Base-by-base conservation (phyloP, 371 early-diverging fungal genomes). In the Choanephora cucurbitarum region DNA sequence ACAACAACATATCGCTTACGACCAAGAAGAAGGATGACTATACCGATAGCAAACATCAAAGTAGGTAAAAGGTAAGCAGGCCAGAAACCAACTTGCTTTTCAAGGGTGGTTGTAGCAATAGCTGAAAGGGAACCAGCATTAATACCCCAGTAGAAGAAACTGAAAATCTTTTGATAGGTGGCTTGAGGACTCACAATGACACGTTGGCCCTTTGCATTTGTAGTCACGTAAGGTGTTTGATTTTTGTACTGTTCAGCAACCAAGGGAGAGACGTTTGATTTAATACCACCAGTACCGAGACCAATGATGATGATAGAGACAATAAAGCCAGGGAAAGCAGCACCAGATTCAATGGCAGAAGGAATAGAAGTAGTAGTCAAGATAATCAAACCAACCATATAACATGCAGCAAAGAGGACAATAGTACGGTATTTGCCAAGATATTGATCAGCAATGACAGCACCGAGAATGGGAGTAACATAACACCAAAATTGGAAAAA, bases 381-480 rank as follows among this genome's bases (percentile, higher is more conserved):
- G 40, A 91, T 67, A 18, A 82, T 39, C 14, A 88, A 69, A 52
- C 95, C 94, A 24, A 83, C 31, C 2, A 85, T 59, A 64, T 95
- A 94, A 33, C 87, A 50, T 31, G 69, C 37, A 22, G 81, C 65
- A 43, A 93, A 90, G 28, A 85, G 40, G 19, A 90, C 47, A 22
- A 93, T 92, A 14, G 94, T 87, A 61, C 81, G 80, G 75, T 83
- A 92, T 72, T 91, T 91, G 56, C 95, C 95, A 34, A 89, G 70
- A 65, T 83, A 84, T 60, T 83, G 81, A 78, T 93, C 95, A 44
- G 93, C 88, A 44, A 93, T 62, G 19, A 90, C 61, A 34, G 91
- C 94, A 55, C 94, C 92, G 19, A 92, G 52, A 44, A 92, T 79
- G 34, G 93, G 80, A 40, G 89, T 91, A 42, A 89, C 67, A 71